Evolutionary conservation across 345 rosid species (phyloP), one percentile per base, ranked within the genome.

Genomic region (Hibiscus trionum): DNA sequence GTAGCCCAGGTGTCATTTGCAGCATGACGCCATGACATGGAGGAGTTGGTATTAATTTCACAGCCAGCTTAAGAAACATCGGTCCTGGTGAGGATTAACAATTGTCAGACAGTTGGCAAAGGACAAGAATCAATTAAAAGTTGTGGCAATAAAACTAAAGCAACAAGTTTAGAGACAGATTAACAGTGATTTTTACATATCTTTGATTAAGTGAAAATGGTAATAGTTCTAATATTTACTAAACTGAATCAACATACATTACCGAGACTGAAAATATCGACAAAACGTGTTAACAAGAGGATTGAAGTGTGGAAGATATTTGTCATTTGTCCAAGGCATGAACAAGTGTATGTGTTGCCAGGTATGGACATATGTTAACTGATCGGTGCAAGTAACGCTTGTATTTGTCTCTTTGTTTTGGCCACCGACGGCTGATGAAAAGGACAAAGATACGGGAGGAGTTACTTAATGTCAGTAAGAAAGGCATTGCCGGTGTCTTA

Each of bases 271-370:
- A 47, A 47, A 11, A 21, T 47, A 4, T n/a, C 11, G 29, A 49
- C 5, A 70, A 72, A 42, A 46, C 74, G 56, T 72, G 74, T 71
- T 39, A n/a, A 16, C 55, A 58, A 71, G 14, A 59, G 68, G 58
- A 71, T 11, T 2, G 8, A 71, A 50, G 27, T 0, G 42, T 21
- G 66, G 57, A 29, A 8, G 2, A 46, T 50, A 46, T 27, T 72
- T 47, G 75, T 42, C 60, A 72, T 19, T 37, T 49, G 71, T 24
- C 39, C 39, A 15, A 24, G 17, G 49, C 49, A 12, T 16, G 56
- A 44, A 60, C 68, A 17, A 21, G 16, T 1, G 10, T 60, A 61
- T 27, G 68, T 29, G 67, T 72, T 24, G 58, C 17, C 3, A 47
- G 57, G 12, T 26, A 52, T 35, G 10, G 17, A 7, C 4, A 8